Conservation (phyloP, 2,329 filamentous ascomycete genomes). For the Parastagonospora avenae region DNA sequence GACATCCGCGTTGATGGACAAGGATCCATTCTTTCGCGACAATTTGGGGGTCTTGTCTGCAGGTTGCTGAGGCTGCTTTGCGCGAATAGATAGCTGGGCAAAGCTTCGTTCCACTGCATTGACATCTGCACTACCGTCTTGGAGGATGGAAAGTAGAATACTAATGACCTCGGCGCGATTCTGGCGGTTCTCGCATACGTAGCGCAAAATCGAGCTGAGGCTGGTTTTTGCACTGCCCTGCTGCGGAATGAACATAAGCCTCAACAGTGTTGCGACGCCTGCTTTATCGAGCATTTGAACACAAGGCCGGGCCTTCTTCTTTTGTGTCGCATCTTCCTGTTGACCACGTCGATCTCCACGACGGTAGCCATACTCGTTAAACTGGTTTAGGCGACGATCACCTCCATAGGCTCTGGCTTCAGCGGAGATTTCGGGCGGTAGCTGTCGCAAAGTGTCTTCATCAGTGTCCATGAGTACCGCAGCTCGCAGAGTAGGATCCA, state of each 20-base stretch:
- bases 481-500: slow-evolving; percentile 82
- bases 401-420: slow-evolving; percentile 78
- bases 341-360: slow-evolving; percentile 44
- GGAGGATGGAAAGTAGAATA: slow-evolving; percentile 87
- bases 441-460: slow-evolving; percentile 79
- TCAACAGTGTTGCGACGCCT: slow-evolving; percentile 90
- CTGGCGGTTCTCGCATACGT: slow-evolving; percentile 95
- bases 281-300: slow-evolving; percentile 97
- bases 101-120: slow-evolving; percentile 95
- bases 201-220: slow-evolving; percentile 84
- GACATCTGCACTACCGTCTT: slow-evolving; percentile 93
- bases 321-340: slow-evolving; percentile 56
- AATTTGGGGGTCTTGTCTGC: slow-evolving; percentile 81
- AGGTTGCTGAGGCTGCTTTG: slow-evolving; percentile 70
- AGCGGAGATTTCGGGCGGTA: slow-evolving; percentile 84
- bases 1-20: slow-evolving; percentile 75
- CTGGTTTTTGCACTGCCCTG: slow-evolving; percentile 83
- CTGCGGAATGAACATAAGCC: slow-evolving; percentile 97
- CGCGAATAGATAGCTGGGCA: slow-evolving; percentile 86
- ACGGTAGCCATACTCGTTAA: slow-evolving; percentile 45
- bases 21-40: slow-evolving; percentile 74
- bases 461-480: slow-evolving; percentile 91
- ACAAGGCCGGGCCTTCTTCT: slow-evolving; percentile 75
- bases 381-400: slow-evolving; percentile 60
- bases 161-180: slow-evolving; percentile 93